These are phyloP conservation scores for Polysphondylium violaceum DNA, from an alignment of 78 protist genomes.

Conservation along the genomic window DNA sequence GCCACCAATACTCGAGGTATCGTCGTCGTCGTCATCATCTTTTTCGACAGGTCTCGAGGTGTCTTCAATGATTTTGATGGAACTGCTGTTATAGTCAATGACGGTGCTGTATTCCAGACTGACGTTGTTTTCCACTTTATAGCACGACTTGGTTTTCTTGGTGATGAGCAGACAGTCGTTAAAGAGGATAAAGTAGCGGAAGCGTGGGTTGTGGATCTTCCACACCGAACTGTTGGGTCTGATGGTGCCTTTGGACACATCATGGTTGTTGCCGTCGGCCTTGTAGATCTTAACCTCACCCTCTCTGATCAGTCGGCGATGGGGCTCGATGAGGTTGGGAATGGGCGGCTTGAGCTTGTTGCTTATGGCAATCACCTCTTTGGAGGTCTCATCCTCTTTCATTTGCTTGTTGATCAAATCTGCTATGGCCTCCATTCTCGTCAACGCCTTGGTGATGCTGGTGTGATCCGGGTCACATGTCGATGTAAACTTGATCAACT, in stretches of 20 bases:
- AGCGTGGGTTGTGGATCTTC: background rate
- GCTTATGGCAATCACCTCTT: constrained; percentile 23
- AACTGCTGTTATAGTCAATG: constrained; percentile 11
- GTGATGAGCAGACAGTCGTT: constrained; percentile 47
- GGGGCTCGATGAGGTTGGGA: constrained; percentile 46
- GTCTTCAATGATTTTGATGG: background rate
- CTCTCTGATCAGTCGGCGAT: constrained; percentile 58
- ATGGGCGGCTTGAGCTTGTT: constrained; percentile 52
- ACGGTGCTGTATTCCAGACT: constrained; percentile 42
- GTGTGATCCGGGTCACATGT: background rate
- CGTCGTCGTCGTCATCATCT: background rate
- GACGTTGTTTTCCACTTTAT: constrained; percentile 36
- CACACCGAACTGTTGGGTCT: background rate
- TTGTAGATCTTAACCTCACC: constrained; percentile 46
- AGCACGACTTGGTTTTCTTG: constrained; percentile 38
- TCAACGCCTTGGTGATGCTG: constrained; percentile 13
- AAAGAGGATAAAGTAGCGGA: constrained; percentile 20
- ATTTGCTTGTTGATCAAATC: constrained; percentile 63
- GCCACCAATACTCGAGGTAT: background rate
- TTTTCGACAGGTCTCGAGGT: background rate
- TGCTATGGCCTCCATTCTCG: constrained; percentile 59
- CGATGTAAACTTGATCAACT: constrained; percentile 51
- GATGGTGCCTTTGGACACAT: constrained; percentile 28
- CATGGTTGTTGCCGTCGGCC: constrained; percentile 57
- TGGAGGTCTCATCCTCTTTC: constrained; percentile 36